Percentiles rank a stretch among this genome's conserved stretches.
Conservation (phyloP, 164 flowering plant genomes). For the Aristolochia californica region DNA sequence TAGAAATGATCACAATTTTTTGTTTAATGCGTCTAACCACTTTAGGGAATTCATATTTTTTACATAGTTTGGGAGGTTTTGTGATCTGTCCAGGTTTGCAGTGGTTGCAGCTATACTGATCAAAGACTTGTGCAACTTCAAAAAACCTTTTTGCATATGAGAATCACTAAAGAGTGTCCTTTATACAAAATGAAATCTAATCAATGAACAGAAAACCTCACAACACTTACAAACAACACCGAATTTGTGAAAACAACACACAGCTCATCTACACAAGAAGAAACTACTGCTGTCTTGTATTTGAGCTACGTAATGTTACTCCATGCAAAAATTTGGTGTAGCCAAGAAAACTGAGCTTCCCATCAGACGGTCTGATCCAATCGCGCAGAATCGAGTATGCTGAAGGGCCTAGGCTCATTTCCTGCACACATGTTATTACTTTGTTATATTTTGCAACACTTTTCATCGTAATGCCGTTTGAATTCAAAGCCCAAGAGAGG, state of each 20-base stretch:
- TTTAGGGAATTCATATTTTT: no score
- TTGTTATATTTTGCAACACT: neutral
- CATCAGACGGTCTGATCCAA: slow-evolving; percentile 72
- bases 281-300: slow-evolving; percentile 45
- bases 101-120: no score
- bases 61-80: no score
- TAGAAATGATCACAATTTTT: no score
- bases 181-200: no score
- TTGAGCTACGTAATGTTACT: slow-evolving; percentile 57
- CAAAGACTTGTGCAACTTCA: no score
- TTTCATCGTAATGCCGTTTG: neutral
- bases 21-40: no score
- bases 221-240: neutral
- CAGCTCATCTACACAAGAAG: slow-evolving; percentile 1
- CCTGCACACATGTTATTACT: slow-evolving; percentile 36
- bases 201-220: neutral
- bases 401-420: slow-evolving; percentile 62
- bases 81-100: no score
- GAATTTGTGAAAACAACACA: neutral
- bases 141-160: no score
- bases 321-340: slow-evolving; percentile 90
- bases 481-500: no score
- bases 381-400: slow-evolving; percentile 53
- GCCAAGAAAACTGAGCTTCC: slow-evolving; percentile 78
- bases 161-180: no score